Percentiles rank a stretch among this genome's conserved stretches.
These are phyloP conservation scores for Monosporascus sp. DNA, from an alignment of 2,329 filamentous ascomycete genomes.

Conservation along the genomic window DNA sequence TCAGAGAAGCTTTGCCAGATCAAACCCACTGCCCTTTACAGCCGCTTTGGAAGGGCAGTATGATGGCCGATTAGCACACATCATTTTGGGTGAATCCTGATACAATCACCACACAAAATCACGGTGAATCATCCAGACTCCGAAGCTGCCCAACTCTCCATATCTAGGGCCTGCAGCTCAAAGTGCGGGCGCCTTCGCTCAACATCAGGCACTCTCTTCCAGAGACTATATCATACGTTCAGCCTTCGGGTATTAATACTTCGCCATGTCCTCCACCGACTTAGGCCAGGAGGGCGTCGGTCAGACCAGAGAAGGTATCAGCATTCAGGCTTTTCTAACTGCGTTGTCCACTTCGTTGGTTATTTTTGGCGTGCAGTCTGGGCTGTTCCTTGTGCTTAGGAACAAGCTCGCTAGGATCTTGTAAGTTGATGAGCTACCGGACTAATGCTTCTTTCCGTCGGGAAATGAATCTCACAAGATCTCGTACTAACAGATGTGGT, in stretches of 20 bases:
- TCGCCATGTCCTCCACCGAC: background rate
- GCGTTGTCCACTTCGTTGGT: slow-evolving; percentile 57
- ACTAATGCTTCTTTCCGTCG: slow-evolving; percentile 7
- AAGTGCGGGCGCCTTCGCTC: background rate
- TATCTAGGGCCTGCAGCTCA: background rate
- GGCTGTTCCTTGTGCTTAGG: slow-evolving; percentile 70
- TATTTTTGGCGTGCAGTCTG: slow-evolving; percentile 58
- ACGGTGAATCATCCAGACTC: background rate
- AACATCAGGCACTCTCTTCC: too few species aligned
- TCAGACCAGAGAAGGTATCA: slow-evolving; percentile 30
- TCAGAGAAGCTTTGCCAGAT: background rate
- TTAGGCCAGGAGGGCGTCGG: background rate
- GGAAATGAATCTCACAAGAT: slow-evolving; percentile 4
- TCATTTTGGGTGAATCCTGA: background rate
- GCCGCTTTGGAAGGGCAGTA: background rate
- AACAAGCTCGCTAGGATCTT: slow-evolving; percentile 79
- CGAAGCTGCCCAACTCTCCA: background rate
- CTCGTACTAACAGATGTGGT: slow-evolving; percentile 7
- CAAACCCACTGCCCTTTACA: background rate
- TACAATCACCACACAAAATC: background rate
- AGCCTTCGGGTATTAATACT: background rate
- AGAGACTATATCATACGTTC: too few species aligned
- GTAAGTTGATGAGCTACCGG: slow-evolving; percentile 41
- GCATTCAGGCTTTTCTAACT: slow-evolving; percentile 55
- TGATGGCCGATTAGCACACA: background rate